Conservation (phyloP, 352 stramenopile genomes). For the Globisporangium cylindrosporum region DNA sequence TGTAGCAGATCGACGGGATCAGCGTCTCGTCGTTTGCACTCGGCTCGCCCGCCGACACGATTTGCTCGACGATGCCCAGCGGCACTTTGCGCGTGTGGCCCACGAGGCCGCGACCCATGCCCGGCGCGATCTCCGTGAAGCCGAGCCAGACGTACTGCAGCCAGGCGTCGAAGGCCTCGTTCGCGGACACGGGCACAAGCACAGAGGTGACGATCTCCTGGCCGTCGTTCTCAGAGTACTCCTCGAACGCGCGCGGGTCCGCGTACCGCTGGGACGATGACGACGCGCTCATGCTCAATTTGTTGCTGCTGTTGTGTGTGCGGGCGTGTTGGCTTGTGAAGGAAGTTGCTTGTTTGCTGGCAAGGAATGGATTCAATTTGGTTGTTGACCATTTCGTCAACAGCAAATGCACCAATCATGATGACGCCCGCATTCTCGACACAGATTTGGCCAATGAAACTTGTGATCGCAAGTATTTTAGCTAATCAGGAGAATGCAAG, state of each 20-base stretch:
- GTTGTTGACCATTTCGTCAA: not conserved
- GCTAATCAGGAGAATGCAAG: not conserved
- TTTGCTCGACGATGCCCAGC: conserved; percentile 63
- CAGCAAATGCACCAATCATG: not conserved
- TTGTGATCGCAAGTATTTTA: not conserved
- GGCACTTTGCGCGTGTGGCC: conserved; percentile 45
- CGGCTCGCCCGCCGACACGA: conserved; percentile 51
- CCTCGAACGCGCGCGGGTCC: conserved; percentile 35
- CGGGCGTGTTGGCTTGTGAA: not conserved
- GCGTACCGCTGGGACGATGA: conserved; percentile 26
- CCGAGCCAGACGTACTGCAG: conserved; percentile 48
- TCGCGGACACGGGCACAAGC: conserved; percentile 40
- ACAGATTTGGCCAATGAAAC: not conserved
- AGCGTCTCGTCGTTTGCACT: conserved; percentile 16
- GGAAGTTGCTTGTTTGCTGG: no score
- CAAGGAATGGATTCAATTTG: no score
- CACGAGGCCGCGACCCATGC: conserved; percentile 47
- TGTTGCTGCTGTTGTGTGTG: not conserved
- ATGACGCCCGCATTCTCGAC: not conserved
- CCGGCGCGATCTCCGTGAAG: conserved; percentile 36
- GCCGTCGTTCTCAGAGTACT: conserved; percentile 44
- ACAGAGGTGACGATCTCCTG: conserved; percentile 62
- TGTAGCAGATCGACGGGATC: conserved; percentile 56
- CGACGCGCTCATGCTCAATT: conserved; percentile 6
- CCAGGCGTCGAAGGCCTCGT: conserved; percentile 68